Percentiles rank a stretch among this genome's conserved stretches.
phyloP scores from a whole-genome alignment of 2,329 filamentous ascomycete species.

The Acephala macrosclerotiorum region DNA sequence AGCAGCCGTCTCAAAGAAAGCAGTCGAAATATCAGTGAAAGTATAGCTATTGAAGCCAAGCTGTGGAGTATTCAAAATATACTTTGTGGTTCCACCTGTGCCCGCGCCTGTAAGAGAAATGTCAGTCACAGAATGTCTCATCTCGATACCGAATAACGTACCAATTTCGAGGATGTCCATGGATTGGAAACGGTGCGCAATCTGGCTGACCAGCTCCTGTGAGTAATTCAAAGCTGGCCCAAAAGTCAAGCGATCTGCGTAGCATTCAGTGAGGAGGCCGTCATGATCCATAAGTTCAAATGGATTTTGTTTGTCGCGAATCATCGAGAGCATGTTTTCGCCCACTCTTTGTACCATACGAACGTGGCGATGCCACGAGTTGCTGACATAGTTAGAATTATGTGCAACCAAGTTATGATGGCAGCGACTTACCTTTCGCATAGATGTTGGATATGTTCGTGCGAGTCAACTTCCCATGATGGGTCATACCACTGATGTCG shows the following conservation, averaged over 20 bases:
- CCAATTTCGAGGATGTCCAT: neutral
- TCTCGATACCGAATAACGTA: neutral
- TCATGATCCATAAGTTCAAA: conserved; percentile 6
- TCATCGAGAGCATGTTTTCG: no score
- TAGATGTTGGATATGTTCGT: neutral
- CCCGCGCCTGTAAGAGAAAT: conserved; percentile 52
- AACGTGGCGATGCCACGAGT: no score
- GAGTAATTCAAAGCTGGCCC: no score
- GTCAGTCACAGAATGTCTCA: conserved; percentile 40
- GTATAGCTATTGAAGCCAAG: conserved; percentile 42
- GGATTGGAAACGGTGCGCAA: no score
- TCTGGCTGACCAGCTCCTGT: no score
- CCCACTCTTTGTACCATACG: no score
- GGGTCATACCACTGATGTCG: neutral
- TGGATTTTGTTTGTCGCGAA: neutral
- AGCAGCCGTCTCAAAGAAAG: conserved; percentile 47
- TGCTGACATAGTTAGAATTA: no score
- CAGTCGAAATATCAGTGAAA: conserved; percentile 51
- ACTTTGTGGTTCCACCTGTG: conserved; percentile 46
- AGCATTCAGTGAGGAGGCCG: neutral
- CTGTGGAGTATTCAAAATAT: conserved; percentile 21
- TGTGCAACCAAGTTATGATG: neutral
- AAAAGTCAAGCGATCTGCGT: no score
- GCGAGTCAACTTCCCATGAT: neutral
- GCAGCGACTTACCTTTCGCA: conserved; percentile 4